phyloP scores from a whole-genome alignment of 805 yeast species.

The Myxozyma monticola region DNA sequence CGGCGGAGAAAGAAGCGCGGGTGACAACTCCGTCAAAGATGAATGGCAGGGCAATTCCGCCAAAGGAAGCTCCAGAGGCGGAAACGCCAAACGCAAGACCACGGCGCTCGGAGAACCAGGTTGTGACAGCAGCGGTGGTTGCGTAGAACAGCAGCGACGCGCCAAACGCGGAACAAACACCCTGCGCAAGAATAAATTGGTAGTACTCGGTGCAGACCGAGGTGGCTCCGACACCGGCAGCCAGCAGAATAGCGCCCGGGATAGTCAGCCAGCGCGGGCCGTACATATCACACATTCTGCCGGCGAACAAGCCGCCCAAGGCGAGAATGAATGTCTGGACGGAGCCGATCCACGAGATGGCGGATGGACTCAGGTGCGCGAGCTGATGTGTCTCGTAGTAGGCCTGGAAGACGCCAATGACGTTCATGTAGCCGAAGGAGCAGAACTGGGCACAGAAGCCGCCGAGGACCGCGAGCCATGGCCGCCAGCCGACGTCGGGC shows the following conservation, averaged over 20 bases:
- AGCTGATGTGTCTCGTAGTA: constrained; percentile 36
- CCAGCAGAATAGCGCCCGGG: constrained; percentile 32
- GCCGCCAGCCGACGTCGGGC: constrained; percentile 23
- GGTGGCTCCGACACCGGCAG: constrained; percentile 39
- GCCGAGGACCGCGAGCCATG: constrained; percentile 57
- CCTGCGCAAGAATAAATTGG: constrained; percentile 57
- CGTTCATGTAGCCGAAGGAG: constrained; percentile 54
- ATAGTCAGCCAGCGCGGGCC: constrained; percentile 33
- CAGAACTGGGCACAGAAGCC: constrained; percentile 58
- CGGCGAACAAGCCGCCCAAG: constrained; percentile 35
- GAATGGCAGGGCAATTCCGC: constrained; percentile 52
- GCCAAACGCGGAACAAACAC: constrained; percentile 52
- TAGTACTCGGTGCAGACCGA: constrained; percentile 45
- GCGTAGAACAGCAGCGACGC: constrained; percentile 47
- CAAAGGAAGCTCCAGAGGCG: constrained; percentile 54
- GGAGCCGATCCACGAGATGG: constrained; percentile 41
- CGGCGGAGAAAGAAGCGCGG: constrained; percentile 55
- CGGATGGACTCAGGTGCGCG: constrained; percentile 33
- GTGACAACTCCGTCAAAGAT: constrained; percentile 46
- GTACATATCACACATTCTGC: constrained; percentile 37
- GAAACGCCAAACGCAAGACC: constrained; percentile 51
- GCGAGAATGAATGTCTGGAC: constrained; percentile 38
- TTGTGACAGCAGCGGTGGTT: constrained; percentile 48
- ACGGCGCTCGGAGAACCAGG: constrained; percentile 48
- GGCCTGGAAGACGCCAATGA: constrained; percentile 36